Base-by-base conservation (phyloP, 441 rosid genomes). In the Arabidopsis lyrata region DNA sequence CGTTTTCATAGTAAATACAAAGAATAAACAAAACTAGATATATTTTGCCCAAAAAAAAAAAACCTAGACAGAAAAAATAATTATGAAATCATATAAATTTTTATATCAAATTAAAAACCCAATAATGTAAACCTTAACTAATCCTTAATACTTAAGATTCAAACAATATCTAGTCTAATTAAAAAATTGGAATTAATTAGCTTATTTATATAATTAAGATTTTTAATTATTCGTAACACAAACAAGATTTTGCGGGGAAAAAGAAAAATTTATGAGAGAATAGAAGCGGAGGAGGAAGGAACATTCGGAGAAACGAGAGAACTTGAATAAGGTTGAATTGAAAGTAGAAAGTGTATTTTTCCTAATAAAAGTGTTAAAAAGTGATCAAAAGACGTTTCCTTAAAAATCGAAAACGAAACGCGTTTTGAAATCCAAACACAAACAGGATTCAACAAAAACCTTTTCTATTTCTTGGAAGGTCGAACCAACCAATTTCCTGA, bases 401-500 rank as follows among this genome's bases (percentile, higher is more conserved):
- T n/a, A 24, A 34, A 12, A 29, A 0, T 8, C 8, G 20, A 65
- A 48, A 31, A 12, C 69, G 44, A 48, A 31, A 12, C 69, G 58
- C 45, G 69, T 55, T 55, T 7, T 29, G 31, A 29, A 3, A 29
- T 29, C 31, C 31, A 29, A 29, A 29, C 31, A 29, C 4, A 29
- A 24, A 24, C 27, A 24, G 31, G 31, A 52, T 24, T 63, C 39
- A 62, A 61, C 31, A 0, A 0, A 41, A 15, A 10, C 44, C 14
- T n/a, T 39, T 34, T 63, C 11, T 16, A 32, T 63, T 44, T 31
- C 68, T 15, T 31, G 20, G 56, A 47, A 63, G 15, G 16, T 63
- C 16, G 10, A 32, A 32, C 31, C 6, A 32, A 32, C 31, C 6
- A 48, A 48, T 48, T 31, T 66, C 72, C 27, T 53, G 41, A 29